phyloP scores from a whole-genome alignment of 2,329 filamentous ascomycete species.

The Curvularia sp. region DNA sequence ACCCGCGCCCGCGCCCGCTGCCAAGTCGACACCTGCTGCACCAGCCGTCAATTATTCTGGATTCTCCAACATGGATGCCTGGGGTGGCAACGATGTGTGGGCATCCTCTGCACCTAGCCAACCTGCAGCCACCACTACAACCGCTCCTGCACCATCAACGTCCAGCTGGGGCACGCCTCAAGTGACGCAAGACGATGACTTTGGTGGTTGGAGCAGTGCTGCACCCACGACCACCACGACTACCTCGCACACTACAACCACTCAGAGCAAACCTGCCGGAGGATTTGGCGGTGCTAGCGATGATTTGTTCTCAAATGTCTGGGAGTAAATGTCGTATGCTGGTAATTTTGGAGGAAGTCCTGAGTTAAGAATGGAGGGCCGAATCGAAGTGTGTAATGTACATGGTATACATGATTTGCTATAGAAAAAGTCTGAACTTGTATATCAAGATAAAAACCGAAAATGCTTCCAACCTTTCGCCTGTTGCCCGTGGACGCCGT shows the following conservation, averaged over 20 bases:
- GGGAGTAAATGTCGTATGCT: constrained; percentile 65
- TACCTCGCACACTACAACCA: constrained; percentile 30
- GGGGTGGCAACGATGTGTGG: constrained; percentile 87
- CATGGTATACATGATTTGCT: constrained; percentile 10
- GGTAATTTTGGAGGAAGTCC: background rate
- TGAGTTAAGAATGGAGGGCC: background rate
- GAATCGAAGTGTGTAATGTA: constrained; percentile 4
- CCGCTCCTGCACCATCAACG: constrained; percentile 50
- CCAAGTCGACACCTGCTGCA: constrained; percentile 40
- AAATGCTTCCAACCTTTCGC: background rate
- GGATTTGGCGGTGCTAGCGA: constrained; percentile 67
- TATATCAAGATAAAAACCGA: background rate
- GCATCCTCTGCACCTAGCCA: constrained; percentile 66
- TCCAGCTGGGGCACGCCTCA: constrained; percentile 63
- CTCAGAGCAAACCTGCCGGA: constrained; percentile 57
- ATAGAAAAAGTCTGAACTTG: constrained; percentile 11
- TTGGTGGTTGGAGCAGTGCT: constrained; percentile 90
- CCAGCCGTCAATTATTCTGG: constrained; percentile 50
- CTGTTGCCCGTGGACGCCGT: background rate
- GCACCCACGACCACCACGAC: constrained; percentile 55
- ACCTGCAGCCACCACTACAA: constrained; percentile 43
- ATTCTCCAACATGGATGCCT: constrained; percentile 71
- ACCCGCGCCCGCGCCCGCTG: constrained; percentile 44
- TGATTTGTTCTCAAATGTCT: constrained; percentile 95
- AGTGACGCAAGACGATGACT: constrained; percentile 89